A percentile compares a stretch with the other conserved stretches of the same genome.
These are phyloP conservation scores for Fusarium temperatum DNA, from an alignment of 2,329 filamentous ascomycete species.

Conservation along the genomic window DNA sequence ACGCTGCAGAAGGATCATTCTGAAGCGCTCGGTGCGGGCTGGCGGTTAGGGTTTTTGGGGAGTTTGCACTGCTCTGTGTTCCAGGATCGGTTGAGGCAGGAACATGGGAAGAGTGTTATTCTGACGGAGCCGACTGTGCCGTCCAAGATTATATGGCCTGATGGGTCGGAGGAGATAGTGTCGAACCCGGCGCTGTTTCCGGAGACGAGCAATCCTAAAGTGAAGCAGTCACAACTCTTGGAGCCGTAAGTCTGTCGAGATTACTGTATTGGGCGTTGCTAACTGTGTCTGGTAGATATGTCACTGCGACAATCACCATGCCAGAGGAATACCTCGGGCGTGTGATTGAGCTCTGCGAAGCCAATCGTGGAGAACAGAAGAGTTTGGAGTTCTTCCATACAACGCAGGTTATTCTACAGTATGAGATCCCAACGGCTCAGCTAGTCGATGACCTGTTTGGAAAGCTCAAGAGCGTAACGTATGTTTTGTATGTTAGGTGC, in stretches of 20 bases:
- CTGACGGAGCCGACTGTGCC: conserved; percentile 96
- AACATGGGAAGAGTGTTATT: conserved; percentile 94
- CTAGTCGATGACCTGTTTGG: conserved; percentile 98
- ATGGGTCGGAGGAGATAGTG: conserved; percentile 81
- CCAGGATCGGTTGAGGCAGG: conserved; percentile 91
- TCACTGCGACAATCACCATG: conserved; percentile 85
- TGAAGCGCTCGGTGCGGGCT: conserved; percentile 91
- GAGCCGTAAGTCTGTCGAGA: conserved; percentile 54
- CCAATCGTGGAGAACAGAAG: conserved; percentile 86
- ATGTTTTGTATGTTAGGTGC: conserved; percentile 27
- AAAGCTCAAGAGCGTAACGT: conserved; percentile 88
- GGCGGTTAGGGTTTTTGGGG: conserved; percentile 94
- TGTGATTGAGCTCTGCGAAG: conserved; percentile 94
- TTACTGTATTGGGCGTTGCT: not conserved
- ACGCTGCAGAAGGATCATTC: conserved; percentile 94
- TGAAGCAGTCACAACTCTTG: conserved; percentile 56
- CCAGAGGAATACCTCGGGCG: conserved; percentile 94
- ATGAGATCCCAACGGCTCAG: conserved; percentile 86
- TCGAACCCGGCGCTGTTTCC: conserved; percentile 91
- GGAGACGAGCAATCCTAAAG: conserved; percentile 63
- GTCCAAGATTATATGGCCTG: conserved; percentile 81
- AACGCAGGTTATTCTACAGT: conserved; percentile 93
- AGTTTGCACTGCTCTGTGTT: conserved; percentile 99
- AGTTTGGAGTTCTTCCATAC: conserved; percentile 91
- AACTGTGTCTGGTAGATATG: conserved; percentile 58